Conservation (phyloP, 2,329 filamentous ascomycete genomes). For the Fusarium subtropicale region DNA sequence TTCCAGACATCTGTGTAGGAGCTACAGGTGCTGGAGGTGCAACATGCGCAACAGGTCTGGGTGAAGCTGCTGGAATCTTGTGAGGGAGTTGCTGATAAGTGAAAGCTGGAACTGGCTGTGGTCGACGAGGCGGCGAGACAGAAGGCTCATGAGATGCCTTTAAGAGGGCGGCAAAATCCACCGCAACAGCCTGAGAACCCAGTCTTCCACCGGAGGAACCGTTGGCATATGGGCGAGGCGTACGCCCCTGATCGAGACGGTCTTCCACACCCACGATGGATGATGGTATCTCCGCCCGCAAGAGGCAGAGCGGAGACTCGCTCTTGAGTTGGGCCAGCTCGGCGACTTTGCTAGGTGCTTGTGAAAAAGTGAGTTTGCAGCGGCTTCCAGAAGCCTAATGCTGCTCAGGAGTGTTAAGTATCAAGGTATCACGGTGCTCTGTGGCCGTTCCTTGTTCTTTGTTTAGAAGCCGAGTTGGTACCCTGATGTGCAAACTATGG, state of each 20-base stretch:
- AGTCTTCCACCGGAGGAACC: constrained; percentile 44
- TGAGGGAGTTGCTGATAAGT: constrained; percentile 37
- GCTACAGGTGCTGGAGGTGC: constrained; percentile 47
- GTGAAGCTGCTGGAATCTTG: constrained; percentile 35
- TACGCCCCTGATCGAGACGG: constrained; percentile 47
- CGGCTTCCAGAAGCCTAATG: constrained; percentile 37
- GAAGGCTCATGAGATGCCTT: constrained; percentile 79
- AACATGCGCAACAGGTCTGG: constrained; percentile 45
- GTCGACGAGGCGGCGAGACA: constrained; percentile 55
- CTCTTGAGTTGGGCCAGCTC: constrained; percentile 58
- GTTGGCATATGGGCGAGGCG: constrained; percentile 48
- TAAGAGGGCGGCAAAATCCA: constrained; percentile 95
- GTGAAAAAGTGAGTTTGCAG: constrained; percentile 28
- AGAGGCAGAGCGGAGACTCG: constrained; percentile 56
- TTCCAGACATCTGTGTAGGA: constrained; percentile 49
- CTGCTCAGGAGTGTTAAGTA: constrained; percentile 33
- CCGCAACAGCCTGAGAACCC: constrained; percentile 69
- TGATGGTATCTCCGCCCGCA: constrained; percentile 54
- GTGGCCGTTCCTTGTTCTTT: constrained; percentile 10
- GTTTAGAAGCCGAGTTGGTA: not conserved
- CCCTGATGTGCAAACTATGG: constrained; percentile 6
- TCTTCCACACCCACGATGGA: constrained; percentile 48
- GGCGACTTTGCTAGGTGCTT: constrained; percentile 45
- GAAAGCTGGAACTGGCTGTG: constrained; percentile 35
- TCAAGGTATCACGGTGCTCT: constrained; percentile 16